Percentiles rank a stretch among this genome's conserved stretches.
These are phyloP conservation scores for Liquidambar formosana DNA, from an alignment of 164 flowering plant species.

Conservation along the genomic window DNA sequence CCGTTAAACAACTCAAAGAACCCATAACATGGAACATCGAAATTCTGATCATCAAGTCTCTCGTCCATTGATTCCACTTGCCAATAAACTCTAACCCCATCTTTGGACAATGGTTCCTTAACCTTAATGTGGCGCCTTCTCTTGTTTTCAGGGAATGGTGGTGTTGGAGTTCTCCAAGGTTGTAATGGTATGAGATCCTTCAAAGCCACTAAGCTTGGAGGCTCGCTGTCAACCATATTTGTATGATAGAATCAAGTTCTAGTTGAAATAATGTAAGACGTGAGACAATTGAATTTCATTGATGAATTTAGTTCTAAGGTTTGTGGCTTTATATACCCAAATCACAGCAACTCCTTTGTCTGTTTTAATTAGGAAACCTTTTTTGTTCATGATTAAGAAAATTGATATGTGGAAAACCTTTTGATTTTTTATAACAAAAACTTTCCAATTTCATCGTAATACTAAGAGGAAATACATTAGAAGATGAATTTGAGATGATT, in stretches of 20 bases:
- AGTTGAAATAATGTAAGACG: too few relatives aligned
- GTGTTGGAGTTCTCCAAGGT: background rate
- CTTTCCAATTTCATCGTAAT: too few relatives aligned
- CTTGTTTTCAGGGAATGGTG: background rate
- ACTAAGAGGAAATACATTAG: too few relatives aligned
- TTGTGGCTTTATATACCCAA: too few relatives aligned
- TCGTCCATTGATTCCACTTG: background rate
- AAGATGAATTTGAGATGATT: too few relatives aligned
- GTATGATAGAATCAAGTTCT: background rate
- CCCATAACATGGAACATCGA: background rate
- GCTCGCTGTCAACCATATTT: background rate
- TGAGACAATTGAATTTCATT: too few relatives aligned
- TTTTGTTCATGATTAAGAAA: too few relatives aligned
- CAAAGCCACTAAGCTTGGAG: background rate
- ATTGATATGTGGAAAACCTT: too few relatives aligned
- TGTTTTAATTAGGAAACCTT: too few relatives aligned
- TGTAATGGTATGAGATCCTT: background rate
- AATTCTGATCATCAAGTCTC: background rate
- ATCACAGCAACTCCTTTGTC: too few relatives aligned
- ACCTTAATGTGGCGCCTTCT: background rate
- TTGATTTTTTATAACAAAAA: too few relatives aligned
- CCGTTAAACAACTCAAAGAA: background rate
- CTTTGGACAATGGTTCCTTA: background rate
- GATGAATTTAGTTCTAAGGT: too few relatives aligned
- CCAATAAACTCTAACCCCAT: slow-evolving; percentile 1